A percentile compares a stretch with the other conserved stretches of the same genome.
Conservation (phyloP, 768 basidiomycete species). For the Naganishia onofrii region DNA sequence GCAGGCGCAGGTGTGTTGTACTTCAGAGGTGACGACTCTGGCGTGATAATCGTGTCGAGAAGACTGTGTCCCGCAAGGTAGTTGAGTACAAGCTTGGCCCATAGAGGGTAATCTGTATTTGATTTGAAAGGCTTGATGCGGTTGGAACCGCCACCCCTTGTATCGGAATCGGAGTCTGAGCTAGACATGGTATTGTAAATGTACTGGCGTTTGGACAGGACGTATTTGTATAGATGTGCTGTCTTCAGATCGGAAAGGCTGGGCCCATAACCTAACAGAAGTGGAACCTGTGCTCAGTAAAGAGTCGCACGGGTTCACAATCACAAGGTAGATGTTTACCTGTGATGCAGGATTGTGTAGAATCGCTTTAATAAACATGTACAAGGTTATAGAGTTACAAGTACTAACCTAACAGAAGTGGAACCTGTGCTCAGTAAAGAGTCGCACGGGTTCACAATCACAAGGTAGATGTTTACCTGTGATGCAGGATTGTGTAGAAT, state of each 20-base stretch:
- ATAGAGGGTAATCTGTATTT: neutral
- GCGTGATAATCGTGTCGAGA: neutral
- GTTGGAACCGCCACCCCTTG: neutral
- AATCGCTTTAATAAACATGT: too few species aligned
- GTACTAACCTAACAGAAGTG: too few species aligned
- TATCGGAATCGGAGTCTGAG: neutral
- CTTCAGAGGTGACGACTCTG: neutral
- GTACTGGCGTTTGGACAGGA: too few species aligned
- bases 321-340: too few species aligned
- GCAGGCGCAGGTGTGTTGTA: neutral
- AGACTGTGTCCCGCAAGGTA: neutral
- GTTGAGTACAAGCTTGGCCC: neutral
- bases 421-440: too few species aligned
- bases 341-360: too few species aligned
- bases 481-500: too few species aligned
- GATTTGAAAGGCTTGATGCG: neutral
- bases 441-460: too few species aligned
- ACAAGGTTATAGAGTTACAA: too few species aligned
- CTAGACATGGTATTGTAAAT: neutral
- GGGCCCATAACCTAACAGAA: neutral
- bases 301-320: slow-evolving; percentile 3
- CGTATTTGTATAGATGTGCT: neutral
- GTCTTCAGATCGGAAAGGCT: neutral
- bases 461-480: too few species aligned
- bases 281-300: neutral